Evolutionary conservation across 805 yeast genomes (phyloP), one percentile per base, ranked within the genome.

Genomic region (Cyberlindnera euphorbiae): DNA sequence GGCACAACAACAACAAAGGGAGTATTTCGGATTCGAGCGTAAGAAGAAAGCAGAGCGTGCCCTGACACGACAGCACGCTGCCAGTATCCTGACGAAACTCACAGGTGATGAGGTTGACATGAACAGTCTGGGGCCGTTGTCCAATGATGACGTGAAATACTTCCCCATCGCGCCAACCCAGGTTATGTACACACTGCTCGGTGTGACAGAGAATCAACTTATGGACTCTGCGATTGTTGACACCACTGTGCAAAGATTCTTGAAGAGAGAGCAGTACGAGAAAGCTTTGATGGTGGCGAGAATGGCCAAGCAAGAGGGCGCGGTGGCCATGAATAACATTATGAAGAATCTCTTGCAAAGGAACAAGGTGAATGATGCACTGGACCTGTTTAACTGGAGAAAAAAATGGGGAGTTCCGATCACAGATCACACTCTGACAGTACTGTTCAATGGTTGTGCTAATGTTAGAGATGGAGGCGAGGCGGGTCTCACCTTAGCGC

Each of bases 311-410:
- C 52, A 50, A 3, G 66, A 67, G 25, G 85, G 83, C 8, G 46
- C 65, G 0, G 83, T 77, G 22, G 83, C 76, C 1, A 71, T 77
- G 75, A 83, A 84, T 44, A 65, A 71, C n/a, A 64, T 83, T 0
- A 53, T 77, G 50, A 67, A 71, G 41, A 69, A 75, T 63, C 62
- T 68, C 28, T 56, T 79, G 4, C 54, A 55, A 7, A 49, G 50
- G 1, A 47, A 62, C 8, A 66, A 69, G 3, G 66, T 68, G 16
- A 66, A 69, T 30, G 65, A 63, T 7, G 82, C 82, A 0, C 37
- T 79, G 17, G 72, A 72, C 27, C 45, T 74, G 14, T 67, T 68
- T 41, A 66, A 69, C 33, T 68, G 72, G 59, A 62, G 85, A 33
- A 78, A 76, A 46, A 81, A 79, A 52, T 73, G 84, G 78, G 73